These are phyloP conservation scores for Globisporangium heterothallicum DNA, from an alignment of 352 stramenopile genomes.

Conservation along the genomic window DNA sequence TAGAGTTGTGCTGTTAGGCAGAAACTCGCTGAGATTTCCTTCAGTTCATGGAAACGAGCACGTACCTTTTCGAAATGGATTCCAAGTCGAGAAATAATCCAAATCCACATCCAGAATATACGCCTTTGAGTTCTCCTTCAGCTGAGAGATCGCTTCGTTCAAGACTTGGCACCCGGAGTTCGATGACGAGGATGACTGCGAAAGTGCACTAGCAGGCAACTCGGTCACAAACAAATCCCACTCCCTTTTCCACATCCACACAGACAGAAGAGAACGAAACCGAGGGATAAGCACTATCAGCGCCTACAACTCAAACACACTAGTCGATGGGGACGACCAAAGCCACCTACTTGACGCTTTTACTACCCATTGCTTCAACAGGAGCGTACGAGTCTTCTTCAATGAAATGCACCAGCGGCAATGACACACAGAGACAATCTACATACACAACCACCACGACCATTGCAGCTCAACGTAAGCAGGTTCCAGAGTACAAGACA, in stretches of 20 bases:
- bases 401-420: constrained; percentile 59
- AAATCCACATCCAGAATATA: constrained; percentile 84
- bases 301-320: neutral
- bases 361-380: constrained; percentile 23
- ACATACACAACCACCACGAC: neutral
- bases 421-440: constrained; percentile 47
- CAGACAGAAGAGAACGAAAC: neutral
- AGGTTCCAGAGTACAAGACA: neutral
- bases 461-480: neutral
- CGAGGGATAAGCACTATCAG: neutral
- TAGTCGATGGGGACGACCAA: neutral
- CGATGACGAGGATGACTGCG: too few species aligned
- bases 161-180: constrained; percentile 2
- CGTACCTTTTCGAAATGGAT: constrained; percentile 70
- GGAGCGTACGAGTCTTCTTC: constrained; percentile 61
- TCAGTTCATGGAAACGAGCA: neutral
- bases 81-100: constrained; percentile 89
- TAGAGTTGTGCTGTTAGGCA: too few species aligned
- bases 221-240: constrained; percentile 44
- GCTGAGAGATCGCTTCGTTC: constrained; percentile 14
- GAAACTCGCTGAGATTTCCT: too few species aligned
- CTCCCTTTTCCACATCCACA: constrained; percentile 9
- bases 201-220: constrained; percentile 6
- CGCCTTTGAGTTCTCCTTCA: constrained; percentile 21
- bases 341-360: constrained; percentile 28